Base-by-base conservation (phyloP, 1,139 yeast genomes). In the Hemisphaericaspora subhashii region DNA sequence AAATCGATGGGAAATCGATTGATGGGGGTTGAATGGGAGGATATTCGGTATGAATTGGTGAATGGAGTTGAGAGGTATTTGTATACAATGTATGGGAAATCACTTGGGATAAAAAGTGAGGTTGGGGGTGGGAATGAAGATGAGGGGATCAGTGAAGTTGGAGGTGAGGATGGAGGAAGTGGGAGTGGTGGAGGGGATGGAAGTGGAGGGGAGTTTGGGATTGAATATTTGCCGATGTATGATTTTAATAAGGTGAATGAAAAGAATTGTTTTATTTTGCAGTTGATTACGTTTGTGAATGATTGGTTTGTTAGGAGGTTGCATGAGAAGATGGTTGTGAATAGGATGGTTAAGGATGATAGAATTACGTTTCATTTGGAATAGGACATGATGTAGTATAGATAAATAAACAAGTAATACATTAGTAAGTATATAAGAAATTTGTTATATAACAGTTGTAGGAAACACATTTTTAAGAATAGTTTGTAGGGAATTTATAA, bases 1-100 rank as follows among this genome's bases (percentile, higher is more conserved):
- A 68, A 66, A 44, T 54, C 66, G 3, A 55, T 60, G n/a, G 62
- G 64, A 2, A 66, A 66, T 50, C 70, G 70, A 21, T 50, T 70
- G 15, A 43, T 69, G 21, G 74, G 68, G 1, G 64, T 72, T 50
- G 76, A 69, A 51, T 72, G 75, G 76, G 76, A 72, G 43, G 72
- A 67, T 39, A 63, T 71, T 30, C 53, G 76, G 26, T 59, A 64
- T 38, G 77, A 72, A 32, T 49, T 70, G 31, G 47, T 63, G 3
- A 57, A 60, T 41, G 75, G 75, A 2, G 50, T 68, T 13, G 77
- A 72, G 43, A 53, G 56, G 9, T 57, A 58, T 35, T 39, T 66
- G 29, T 68, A 69, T 48, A 60, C 59, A 36, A 64, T 57, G 33
- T 58, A 60, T 41, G 75, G 76, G 1, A 60, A 58, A 36, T 52